phyloP scores from a whole-genome alignment of 768 basidiomycete species.

The Pholiota conissans region DNA sequence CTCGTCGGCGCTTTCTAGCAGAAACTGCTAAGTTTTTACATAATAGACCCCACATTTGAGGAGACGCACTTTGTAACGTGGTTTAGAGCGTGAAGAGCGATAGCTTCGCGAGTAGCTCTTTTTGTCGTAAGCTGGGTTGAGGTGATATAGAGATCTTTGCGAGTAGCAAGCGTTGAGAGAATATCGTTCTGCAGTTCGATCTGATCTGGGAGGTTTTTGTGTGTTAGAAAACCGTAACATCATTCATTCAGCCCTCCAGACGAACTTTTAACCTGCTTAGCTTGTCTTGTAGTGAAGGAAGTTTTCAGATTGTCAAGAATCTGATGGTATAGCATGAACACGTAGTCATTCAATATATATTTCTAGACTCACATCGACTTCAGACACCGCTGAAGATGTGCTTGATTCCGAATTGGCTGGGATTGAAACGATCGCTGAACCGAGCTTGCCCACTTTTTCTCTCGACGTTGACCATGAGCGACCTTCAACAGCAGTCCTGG shows the following conservation, averaged over 20 bases:
- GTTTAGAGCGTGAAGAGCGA: constrained; percentile 80
- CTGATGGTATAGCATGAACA: constrained; percentile 30
- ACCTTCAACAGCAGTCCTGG: constrained; percentile 52
- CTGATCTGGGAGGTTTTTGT: too few relatives aligned
- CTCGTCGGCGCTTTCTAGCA: constrained; percentile 80
- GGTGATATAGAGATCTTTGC: constrained; percentile 79
- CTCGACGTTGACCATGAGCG: constrained; percentile 55
- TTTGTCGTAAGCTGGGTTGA: constrained; percentile 66
- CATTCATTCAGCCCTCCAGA: neutral
- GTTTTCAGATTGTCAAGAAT: constrained; percentile 55
- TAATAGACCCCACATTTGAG: neutral
- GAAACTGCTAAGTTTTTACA: neutral
- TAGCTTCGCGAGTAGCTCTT: constrained; percentile 61
- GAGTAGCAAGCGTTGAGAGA: constrained; percentile 60
- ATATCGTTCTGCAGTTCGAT: constrained; percentile 64
- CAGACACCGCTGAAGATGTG: constrained; percentile 26
- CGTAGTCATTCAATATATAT: neutral
- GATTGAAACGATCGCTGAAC: constrained; percentile 48
- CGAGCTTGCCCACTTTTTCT: constrained; percentile 57
- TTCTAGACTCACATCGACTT: constrained; percentile 36
- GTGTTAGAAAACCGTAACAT: neutral
- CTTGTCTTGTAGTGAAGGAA: constrained; percentile 55
- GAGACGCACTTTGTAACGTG: constrained; percentile 80
- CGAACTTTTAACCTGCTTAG: constrained; percentile 54
- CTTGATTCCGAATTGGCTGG: constrained; percentile 39